These are phyloP conservation scores for Colletotrichum magnum DNA, from an alignment of 2,329 filamentous ascomycete species.

Conservation along the genomic window DNA sequence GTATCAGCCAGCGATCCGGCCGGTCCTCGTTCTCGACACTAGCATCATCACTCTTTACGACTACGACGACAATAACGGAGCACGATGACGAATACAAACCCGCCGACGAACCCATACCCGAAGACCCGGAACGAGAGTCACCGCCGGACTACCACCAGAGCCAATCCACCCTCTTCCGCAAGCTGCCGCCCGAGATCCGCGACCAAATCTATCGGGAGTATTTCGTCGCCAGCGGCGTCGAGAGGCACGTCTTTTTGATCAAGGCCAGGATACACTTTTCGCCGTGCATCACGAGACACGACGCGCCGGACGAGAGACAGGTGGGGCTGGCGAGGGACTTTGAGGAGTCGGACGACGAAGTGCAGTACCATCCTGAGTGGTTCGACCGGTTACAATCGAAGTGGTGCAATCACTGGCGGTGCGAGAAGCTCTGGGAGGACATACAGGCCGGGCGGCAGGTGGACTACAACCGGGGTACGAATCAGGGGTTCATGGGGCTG, in stretches of 20 bases:
- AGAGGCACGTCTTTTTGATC: slow-evolving; percentile 34
- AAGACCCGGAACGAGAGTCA: neutral
- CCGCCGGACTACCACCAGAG: slow-evolving; percentile 1
- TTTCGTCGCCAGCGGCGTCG: slow-evolving; percentile 22
- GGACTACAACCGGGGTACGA: neutral
- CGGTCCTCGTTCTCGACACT: slow-evolving; percentile 8
- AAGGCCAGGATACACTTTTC: slow-evolving; percentile 6
- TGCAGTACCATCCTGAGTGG: slow-evolving; percentile 38
- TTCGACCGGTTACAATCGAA: slow-evolving; percentile 35
- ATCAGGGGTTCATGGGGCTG: slow-evolving; percentile 28
- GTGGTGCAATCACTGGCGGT: slow-evolving; percentile 43
- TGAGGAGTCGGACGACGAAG: neutral
- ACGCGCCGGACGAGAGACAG: slow-evolving; percentile 37
- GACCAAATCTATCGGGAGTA: slow-evolving; percentile 36
- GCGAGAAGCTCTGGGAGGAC: slow-evolving; percentile 37
- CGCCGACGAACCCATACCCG: neutral
- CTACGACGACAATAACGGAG: neutral
- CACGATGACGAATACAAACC: neutral
- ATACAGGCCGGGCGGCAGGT: slow-evolving; percentile 11
- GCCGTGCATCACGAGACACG: slow-evolving; percentile 35
- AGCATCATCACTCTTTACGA: neutral
- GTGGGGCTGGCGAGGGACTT: slow-evolving; percentile 29
- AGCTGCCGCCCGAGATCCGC: slow-evolving; percentile 37
- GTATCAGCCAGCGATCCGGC: neutral
- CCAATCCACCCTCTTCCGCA: slow-evolving; percentile 30